These are phyloP conservation scores for Hygrophorus pudorinus DNA, from an alignment of 768 basidiomycete species.

Conservation along the genomic window DNA sequence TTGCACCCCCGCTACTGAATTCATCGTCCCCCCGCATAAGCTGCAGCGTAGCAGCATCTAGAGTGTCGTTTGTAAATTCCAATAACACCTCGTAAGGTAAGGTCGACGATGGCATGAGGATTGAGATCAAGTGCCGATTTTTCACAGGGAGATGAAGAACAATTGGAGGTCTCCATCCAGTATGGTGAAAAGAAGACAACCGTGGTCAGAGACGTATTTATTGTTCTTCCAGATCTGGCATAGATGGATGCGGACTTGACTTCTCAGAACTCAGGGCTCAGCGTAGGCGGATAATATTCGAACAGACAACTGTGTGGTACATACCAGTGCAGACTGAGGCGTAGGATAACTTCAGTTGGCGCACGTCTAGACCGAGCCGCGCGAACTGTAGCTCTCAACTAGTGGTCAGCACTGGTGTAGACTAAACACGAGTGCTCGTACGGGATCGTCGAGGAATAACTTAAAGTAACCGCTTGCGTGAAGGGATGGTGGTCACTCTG, in stretches of 20 bases:
- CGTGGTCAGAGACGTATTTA: neutral
- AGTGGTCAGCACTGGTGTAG: too few relatives aligned
- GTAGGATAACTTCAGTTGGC: too few relatives aligned
- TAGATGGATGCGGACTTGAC: too few relatives aligned
- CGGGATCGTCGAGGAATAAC: neutral
- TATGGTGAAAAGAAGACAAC: too few relatives aligned
- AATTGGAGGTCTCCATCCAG: neutral
- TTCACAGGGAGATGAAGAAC: neutral
- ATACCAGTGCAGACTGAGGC: too few relatives aligned
- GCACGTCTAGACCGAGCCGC: too few relatives aligned
- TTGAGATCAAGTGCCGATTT: neutral
- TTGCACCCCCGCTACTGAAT: constrained; percentile 17
- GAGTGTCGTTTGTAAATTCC: constrained; percentile 40
- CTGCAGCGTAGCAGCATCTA: constrained; percentile 29
- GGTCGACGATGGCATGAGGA: constrained; percentile 37
- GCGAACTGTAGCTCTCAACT: too few relatives aligned
- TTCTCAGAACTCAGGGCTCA: too few relatives aligned
- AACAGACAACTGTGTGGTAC: too few relatives aligned
- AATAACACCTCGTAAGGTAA: constrained; percentile 42
- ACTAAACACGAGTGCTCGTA: too few relatives aligned
- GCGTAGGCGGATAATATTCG: too few relatives aligned
- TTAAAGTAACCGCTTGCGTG: neutral
- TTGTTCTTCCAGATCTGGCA: constrained; percentile 4
- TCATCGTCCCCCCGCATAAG: constrained; percentile 22
- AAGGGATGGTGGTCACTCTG: too few relatives aligned